Evolutionary conservation across 228 moss, liverwort and hornwort species (phyloP), one percentile per base, ranked within the genome.

Genomic region (Sphagnum magellanicum): DNA sequence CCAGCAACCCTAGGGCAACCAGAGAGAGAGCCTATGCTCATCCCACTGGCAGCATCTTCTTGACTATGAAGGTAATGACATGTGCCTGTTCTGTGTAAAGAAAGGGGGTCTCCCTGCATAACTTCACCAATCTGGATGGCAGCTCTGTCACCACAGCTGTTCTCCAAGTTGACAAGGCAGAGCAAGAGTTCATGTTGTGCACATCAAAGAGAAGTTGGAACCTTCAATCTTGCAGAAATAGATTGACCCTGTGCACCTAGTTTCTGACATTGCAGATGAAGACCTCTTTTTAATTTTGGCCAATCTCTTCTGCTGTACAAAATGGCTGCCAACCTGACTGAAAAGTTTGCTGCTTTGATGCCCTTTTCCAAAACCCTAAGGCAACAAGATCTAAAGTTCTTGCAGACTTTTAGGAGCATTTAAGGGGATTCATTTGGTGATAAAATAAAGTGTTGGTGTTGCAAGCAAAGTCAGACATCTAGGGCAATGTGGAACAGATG

Each of bases 401-500:
- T 60, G 74, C 93, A 49, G 78, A 89, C 6, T 93, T 91, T 77
- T 91, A 91, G 50, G 82, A 82, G 11, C 85, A 89, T 74, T 93
- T 91, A 91, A 89, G 87, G 59, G 79, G 88, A 10, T 91, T 91
- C 4, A 70, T 80, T 7, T 80, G 91, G 93, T 91, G 87, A 53
- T 70, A 89, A 15, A 91, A 94, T 76, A 94, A 94, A 76, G 91
- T 91, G 91, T 74, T 94, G 49, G 82, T 85, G 46, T 75, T 94
- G 85, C 94, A 94, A 84, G 91, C 94, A 17, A 84, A 80, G 65
- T 89, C 91, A 51, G 94, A 94, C 60, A 80, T 86, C 66, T 80
- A 87, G 10, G 86, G 84, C 53, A 94, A 91, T 74, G 91, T 94
- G 14, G 64, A 85, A 17, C 68, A 91, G 52, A 89, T 94, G 63